Percentiles rank a stretch among this genome's conserved stretches.
phyloP scores from a whole-genome alignment of 2,329 filamentous ascomycete genomes.

The Colletotrichum sp. region DNA sequence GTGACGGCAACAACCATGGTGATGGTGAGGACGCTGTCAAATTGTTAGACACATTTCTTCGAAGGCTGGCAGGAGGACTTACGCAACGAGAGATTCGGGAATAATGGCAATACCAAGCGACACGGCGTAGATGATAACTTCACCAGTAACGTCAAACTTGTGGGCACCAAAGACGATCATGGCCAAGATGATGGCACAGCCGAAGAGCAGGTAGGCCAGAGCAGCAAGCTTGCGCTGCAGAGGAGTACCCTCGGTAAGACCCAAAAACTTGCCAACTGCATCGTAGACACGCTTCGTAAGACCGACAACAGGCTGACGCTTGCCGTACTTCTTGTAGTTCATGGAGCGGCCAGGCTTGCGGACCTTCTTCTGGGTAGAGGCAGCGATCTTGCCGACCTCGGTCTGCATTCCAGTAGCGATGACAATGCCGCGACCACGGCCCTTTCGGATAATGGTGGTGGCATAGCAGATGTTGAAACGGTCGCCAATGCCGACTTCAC shows the following conservation, averaged over 20 bases:
- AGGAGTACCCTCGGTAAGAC: constrained; percentile 72
- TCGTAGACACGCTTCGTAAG: constrained; percentile 52
- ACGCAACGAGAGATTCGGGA: constrained; percentile 69
- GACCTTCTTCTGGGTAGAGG: constrained; percentile 56
- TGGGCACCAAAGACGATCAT: constrained; percentile 65
- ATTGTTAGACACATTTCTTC: constrained; percentile 15
- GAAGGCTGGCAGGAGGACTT: constrained; percentile 26
- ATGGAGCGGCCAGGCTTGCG: constrained; percentile 60
- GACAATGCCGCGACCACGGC: constrained; percentile 75
- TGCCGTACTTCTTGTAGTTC: constrained; percentile 60
- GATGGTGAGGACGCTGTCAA: constrained; percentile 64
- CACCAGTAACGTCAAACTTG: constrained; percentile 53
- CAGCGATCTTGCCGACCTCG: constrained; percentile 74
- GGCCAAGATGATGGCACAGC: constrained; percentile 65
- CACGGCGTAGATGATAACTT: constrained; percentile 64
- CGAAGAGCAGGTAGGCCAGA: constrained; percentile 78
- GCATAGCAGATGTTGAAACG: constrained; percentile 78
- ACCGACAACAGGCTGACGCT: constrained; percentile 53
- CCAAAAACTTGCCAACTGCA: constrained; percentile 63
- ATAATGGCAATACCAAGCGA: constrained; percentile 67
- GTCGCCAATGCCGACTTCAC: constrained; percentile 70
- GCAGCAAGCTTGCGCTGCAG: constrained; percentile 80
- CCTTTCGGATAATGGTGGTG: constrained; percentile 75
- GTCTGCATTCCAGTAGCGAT: constrained; percentile 75
- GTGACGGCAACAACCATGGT: constrained; percentile 72